A percentile compares a stretch with the other conserved stretches of the same genome.
Evolutionary conservation across 371 early-diverging fungal species (phyloP).

Genomic region (Choanephora cucurbitarum): DNA sequence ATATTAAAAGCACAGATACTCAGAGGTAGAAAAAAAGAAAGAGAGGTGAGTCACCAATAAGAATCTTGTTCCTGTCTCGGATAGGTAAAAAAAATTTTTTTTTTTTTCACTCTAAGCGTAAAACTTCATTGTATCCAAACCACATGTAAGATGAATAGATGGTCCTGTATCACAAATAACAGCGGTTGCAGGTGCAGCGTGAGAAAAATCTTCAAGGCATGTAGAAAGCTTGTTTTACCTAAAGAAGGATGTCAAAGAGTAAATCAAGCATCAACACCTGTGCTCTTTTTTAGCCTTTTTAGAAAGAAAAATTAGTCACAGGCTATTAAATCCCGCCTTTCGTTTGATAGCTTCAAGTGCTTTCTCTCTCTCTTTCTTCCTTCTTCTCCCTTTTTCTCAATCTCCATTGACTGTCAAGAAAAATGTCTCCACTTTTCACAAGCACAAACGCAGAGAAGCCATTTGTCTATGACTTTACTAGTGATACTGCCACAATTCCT

Average conservation of each 20-base stretch:
- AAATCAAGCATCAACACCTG: not conserved
- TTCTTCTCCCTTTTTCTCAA: not conserved
- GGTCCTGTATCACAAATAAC: not conserved
- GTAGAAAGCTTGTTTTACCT: not conserved
- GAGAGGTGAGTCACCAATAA: too few species aligned
- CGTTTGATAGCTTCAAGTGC: not conserved
- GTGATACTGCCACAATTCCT: conserved; percentile 82
- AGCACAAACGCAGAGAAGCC: conserved; percentile 14
- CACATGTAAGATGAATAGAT: too few species aligned
- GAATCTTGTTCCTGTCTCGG: too few species aligned
- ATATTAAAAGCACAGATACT: too few species aligned
- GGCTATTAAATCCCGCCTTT: not conserved
- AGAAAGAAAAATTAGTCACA: not conserved
- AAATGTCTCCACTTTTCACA: conserved; percentile 26
- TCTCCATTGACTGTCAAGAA: not conserved
- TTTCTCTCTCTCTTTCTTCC: not conserved
- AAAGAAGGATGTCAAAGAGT: not conserved
- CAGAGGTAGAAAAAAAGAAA: too few species aligned
- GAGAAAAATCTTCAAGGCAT: not conserved
- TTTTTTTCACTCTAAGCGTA: too few species aligned
- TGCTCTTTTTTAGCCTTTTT: not conserved
- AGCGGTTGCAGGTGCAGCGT: not conserved
- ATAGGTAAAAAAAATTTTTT: too few species aligned
- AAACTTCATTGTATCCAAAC: too few species aligned
- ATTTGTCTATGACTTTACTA: conserved; percentile 52